Percentiles rank a stretch among this genome's conserved stretches.
phyloP scores from a whole-genome alignment of 2,329 filamentous ascomycete species.

The Trichoderma pleuroti region DNA sequence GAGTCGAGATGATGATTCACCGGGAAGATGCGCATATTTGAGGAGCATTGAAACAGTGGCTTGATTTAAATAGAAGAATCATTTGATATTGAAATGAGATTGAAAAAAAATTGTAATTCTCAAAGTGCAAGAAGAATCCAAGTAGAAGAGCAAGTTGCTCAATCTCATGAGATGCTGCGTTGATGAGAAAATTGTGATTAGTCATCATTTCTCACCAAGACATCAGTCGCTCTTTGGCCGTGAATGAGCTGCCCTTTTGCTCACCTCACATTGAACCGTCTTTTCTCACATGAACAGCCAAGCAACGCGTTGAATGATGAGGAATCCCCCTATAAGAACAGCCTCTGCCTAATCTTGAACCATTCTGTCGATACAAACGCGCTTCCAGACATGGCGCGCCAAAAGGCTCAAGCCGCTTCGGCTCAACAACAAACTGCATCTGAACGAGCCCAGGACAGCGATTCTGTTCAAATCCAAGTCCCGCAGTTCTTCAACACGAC shows the following conservation, averaged over 20 bases:
- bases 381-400: slow-evolving; percentile 8
- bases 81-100: neutral
- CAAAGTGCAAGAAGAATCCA: neutral
- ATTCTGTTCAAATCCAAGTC: slow-evolving; percentile 26
- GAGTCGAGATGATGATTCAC: neutral
- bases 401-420: neutral
- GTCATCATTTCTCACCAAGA: neutral
- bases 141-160: neutral
- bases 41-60: neutral
- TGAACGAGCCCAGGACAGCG: neutral
- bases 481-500: slow-evolving; percentile 56
- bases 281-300: neutral
- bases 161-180: too few relatives aligned
- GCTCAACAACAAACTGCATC: neutral
- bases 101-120: neutral
- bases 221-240: neutral
- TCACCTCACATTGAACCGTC: neutral
- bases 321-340: neutral
- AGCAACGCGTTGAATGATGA: neutral
- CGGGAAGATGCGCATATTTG: neutral
- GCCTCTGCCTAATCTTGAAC: neutral
- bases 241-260: neutral
- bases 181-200: too few relatives aligned
- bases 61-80: neutral
- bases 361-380: neutral